Conservation (phyloP, 2,329 filamentous ascomycete genomes). For the Graphium sp. region DNA sequence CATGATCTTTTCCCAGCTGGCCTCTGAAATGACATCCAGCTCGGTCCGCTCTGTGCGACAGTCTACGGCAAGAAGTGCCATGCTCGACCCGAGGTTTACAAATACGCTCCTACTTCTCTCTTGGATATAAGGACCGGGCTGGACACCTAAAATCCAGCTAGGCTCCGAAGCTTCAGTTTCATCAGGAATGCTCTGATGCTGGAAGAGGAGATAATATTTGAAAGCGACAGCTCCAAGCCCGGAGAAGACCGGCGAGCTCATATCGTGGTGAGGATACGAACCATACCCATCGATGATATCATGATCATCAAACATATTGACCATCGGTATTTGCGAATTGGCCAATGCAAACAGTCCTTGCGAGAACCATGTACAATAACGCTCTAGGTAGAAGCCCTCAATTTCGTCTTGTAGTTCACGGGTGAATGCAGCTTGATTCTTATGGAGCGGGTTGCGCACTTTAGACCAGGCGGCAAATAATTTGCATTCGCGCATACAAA, state of each 20-base stretch:
- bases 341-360: constrained; percentile 89
- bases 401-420: constrained; percentile 74
- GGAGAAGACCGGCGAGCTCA: constrained; percentile 77
- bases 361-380: constrained; percentile 91
- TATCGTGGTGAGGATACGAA: constrained; percentile 82
- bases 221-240: constrained; percentile 84
- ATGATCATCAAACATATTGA: constrained; percentile 96
- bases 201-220: constrained; percentile 98
- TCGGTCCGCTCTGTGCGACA: constrained; percentile 81
- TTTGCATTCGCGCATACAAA: constrained; percentile 55
- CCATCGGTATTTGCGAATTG: constrained; percentile 88
- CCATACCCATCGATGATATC: constrained; percentile 86
- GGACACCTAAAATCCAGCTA: constrained; percentile 72
- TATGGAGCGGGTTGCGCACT: constrained; percentile 63
- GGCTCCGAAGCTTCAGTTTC: constrained; percentile 76
- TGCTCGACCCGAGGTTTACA: constrained; percentile 61
- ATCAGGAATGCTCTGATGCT: constrained; percentile 73
- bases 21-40: constrained; percentile 62
- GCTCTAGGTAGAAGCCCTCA: constrained; percentile 73
- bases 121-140: constrained; percentile 77
- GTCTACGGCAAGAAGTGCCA: constrained; percentile 76
- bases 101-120: constrained; percentile 76
- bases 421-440: constrained; percentile 64
- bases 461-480: constrained; percentile 74
- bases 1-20: constrained; percentile 76